phyloP scores from a whole-genome alignment of 2,329 filamentous ascomycete genomes.

The Esteya vermicola region DNA sequence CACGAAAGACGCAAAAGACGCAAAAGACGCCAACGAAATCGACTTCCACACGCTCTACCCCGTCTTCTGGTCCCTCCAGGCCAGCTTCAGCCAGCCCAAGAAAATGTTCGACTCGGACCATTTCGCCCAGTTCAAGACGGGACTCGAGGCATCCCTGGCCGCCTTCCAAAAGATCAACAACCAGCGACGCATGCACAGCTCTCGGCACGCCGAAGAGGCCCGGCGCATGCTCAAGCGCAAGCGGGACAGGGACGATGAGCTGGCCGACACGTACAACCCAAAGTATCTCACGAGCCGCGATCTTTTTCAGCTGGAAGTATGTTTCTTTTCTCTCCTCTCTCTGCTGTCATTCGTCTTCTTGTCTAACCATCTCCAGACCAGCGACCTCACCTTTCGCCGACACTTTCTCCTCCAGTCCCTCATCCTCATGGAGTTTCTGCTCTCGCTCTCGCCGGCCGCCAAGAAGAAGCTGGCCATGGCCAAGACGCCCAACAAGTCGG shows the following conservation, averaged over 20 bases:
- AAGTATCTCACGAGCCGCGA: slow-evolving; percentile 98
- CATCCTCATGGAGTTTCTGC: slow-evolving; percentile 85
- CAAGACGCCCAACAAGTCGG: slow-evolving; percentile 63
- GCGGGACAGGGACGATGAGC: slow-evolving; percentile 38
- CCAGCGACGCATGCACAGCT: slow-evolving; percentile 27
- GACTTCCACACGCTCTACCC: slow-evolving; percentile 57
- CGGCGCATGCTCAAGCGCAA: slow-evolving; percentile 60
- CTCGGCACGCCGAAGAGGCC: slow-evolving; percentile 43
- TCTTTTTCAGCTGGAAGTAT: slow-evolving; percentile 84
- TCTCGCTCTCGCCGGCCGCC: slow-evolving; percentile 72
- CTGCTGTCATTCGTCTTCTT: neutral
- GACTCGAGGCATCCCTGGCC: slow-evolving; percentile 51
- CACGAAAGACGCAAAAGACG: slow-evolving; percentile 12
- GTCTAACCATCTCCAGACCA: slow-evolving; percentile 43
- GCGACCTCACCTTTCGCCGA: slow-evolving; percentile 84
- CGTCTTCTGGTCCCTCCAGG: slow-evolving; percentile 85
- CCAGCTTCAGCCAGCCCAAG: slow-evolving; percentile 82
- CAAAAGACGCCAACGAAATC: slow-evolving; percentile 16
- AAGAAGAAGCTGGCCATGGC: slow-evolving; percentile 64
- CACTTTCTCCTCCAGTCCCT: slow-evolving; percentile 91
- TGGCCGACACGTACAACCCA: slow-evolving; percentile 73
- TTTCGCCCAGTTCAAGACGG: slow-evolving; percentile 69
- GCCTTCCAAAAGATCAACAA: slow-evolving; percentile 38
- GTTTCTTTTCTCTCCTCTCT: neutral
- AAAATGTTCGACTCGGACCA: slow-evolving; percentile 59